Conservation (phyloP, 805 yeast species). For the Kuraishia ogatae region DNA sequence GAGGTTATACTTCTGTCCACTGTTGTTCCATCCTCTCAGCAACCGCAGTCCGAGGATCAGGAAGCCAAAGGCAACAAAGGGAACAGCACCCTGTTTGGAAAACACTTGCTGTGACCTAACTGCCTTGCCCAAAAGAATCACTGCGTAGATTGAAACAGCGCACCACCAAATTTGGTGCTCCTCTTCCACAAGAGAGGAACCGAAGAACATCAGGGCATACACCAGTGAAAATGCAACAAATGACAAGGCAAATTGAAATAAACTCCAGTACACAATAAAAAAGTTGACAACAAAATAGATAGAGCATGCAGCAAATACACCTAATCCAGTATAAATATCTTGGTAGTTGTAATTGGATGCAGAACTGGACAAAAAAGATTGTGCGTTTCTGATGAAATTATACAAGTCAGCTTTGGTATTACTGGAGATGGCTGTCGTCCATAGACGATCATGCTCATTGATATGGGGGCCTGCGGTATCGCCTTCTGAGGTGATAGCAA, state of each 20-base stretch:
- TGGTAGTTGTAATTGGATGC: conserved; percentile 67
- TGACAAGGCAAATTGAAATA: conserved; percentile 8
- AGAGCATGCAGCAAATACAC: conserved; percentile 21
- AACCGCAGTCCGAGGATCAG: conserved; percentile 37
- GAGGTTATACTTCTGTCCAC: conserved; percentile 75
- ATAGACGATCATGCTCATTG: conserved; percentile 3
- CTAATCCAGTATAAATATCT: conserved; percentile 36
- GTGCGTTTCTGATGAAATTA: conserved; percentile 35
- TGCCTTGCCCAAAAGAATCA: conserved; percentile 9
- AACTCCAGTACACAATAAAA: conserved; percentile 4
- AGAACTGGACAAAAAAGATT: conserved; percentile 40
- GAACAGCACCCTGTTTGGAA: conserved; percentile 3
- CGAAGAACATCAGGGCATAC: conserved; percentile 57
- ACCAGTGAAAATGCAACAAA: conserved; percentile 21
- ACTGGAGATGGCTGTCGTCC: conserved; percentile 6
- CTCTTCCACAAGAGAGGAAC: conserved; percentile 88
- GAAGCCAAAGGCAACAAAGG: conserved; percentile 13
- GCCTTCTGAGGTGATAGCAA: conserved; percentile 5
- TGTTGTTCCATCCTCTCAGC: conserved; percentile 76
- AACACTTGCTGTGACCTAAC: neutral
- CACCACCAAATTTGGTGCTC: conserved; percentile 98
- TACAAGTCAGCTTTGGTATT: conserved; percentile 12
- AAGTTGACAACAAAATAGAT: conserved; percentile 19
- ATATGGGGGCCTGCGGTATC: conserved; percentile 7
- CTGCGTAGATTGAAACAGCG: conserved; percentile 32